Evolutionary conservation across 2,329 filamentous ascomycete genomes (phyloP).

Genomic region (Exophiala xenobiotica): DNA sequence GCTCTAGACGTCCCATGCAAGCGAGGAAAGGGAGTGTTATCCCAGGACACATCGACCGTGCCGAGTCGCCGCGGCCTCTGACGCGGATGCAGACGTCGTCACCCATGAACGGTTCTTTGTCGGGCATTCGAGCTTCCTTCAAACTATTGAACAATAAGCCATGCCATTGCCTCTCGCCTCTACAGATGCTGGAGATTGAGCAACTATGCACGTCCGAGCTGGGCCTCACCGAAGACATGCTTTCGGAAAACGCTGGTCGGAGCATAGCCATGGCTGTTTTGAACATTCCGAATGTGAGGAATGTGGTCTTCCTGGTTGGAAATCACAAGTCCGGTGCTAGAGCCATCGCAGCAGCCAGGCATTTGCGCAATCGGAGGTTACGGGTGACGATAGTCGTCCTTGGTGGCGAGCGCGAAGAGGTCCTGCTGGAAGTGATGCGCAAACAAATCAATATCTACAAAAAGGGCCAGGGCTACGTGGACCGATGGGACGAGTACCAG

Average conservation of each 20-base stretch:
- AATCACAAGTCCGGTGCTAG: slow-evolving; percentile 88
- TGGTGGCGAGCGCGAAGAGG: slow-evolving; percentile 77
- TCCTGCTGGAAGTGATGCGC: slow-evolving; percentile 75
- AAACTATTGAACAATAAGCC: slow-evolving; percentile 55
- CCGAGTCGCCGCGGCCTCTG: slow-evolving; percentile 28
- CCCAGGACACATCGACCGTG: slow-evolving; percentile 37
- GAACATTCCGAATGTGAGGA: slow-evolving; percentile 45
- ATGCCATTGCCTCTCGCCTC: slow-evolving; percentile 61
- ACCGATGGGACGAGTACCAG: slow-evolving; percentile 60
- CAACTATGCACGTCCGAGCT: slow-evolving; percentile 86
- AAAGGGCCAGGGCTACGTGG: slow-evolving; percentile 74
- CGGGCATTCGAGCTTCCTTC: slow-evolving; percentile 40
- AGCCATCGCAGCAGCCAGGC: slow-evolving; percentile 79
- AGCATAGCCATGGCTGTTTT: slow-evolving; percentile 84
- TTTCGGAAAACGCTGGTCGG: slow-evolving; percentile 86
- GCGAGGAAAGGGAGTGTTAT: slow-evolving; percentile 47
- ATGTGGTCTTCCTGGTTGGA: slow-evolving; percentile 79
- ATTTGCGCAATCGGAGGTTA: slow-evolving; percentile 78
- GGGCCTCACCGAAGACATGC: slow-evolving; percentile 82
- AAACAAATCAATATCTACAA: slow-evolving; percentile 82
- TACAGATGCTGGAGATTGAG: slow-evolving; percentile 90
- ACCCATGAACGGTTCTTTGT: slow-evolving; percentile 39
- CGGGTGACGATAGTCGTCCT: slow-evolving; percentile 81
- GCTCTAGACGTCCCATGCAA: slow-evolving; percentile 38
- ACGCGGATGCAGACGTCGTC: slow-evolving; percentile 38